Evolutionary conservation across 805 yeast species (phyloP).

Genomic region (Yarrowia divulgata): DNA sequence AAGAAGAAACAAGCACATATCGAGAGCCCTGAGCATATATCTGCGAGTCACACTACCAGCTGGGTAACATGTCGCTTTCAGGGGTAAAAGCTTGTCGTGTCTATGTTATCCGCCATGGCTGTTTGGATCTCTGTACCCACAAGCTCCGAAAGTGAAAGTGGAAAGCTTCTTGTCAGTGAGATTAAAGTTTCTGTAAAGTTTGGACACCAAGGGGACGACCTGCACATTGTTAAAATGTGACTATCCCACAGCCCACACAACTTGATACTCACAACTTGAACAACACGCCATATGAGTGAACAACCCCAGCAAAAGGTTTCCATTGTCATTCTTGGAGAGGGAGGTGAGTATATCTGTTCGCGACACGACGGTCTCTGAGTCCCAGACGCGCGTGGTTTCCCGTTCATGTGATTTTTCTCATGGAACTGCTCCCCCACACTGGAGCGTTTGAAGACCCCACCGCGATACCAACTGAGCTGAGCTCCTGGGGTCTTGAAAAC

Average conservation of each 20-base stretch:
- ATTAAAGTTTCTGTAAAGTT: slow-evolving; percentile 22
- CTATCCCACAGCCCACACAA: slow-evolving; percentile 34
- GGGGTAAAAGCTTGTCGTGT: slow-evolving; percentile 30
- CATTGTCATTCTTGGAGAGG: slow-evolving; percentile 50
- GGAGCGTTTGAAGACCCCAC: not conserved
- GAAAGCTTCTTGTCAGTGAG: not conserved
- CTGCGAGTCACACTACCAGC: slow-evolving; percentile 14
- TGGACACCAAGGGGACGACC: slow-evolving; percentile 35
- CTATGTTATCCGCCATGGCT: slow-evolving; percentile 3
- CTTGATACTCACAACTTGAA: slow-evolving; percentile 17
- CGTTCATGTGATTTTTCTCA: not conserved
- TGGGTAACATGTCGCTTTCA: slow-evolving; percentile 20
- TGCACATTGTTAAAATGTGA: slow-evolving; percentile 32
- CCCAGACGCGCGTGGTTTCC: not conserved
- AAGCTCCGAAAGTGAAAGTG: slow-evolving; percentile 31
- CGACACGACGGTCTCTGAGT: not conserved
- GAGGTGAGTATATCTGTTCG: slow-evolving; percentile 44
- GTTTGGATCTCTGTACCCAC: slow-evolving; percentile 23
- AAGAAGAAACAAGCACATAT: not conserved
- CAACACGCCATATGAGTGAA: slow-evolving; percentile 32
- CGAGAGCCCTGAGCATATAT: not conserved
- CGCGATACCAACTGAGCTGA: not conserved
- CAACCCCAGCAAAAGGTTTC: slow-evolving; percentile 43
- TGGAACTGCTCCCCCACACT: not conserved
- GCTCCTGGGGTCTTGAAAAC: not conserved